These are phyloP conservation scores for Suhomyces wounanorum DNA, from an alignment of 1,139 yeast species.

Conservation along the genomic window DNA sequence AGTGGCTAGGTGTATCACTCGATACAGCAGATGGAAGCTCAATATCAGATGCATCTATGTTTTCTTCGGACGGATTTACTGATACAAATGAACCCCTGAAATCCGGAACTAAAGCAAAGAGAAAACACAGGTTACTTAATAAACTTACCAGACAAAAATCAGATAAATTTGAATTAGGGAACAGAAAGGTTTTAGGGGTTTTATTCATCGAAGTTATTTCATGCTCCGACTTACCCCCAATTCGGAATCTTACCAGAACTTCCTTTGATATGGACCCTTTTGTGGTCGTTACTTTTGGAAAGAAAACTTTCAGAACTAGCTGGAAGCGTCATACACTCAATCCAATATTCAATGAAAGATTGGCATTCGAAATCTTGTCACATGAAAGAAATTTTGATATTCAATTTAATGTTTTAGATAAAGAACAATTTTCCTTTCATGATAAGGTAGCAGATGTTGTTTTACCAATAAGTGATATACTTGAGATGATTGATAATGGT, in stretches of 20 bases:
- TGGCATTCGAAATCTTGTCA: conserved; percentile 74
- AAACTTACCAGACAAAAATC: conserved; percentile 1
- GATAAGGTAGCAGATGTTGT: conserved; percentile 75
- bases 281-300: conserved; percentile 88
- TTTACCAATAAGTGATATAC: conserved; percentile 53
- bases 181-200: conserved; percentile 64
- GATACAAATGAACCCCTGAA: conserved; percentile 3
- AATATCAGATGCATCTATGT: conserved; percentile 27
- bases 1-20: conserved; percentile 6
- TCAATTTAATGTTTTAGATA: conserved; percentile 75
- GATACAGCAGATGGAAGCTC: conserved; percentile 18
- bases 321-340: conserved; percentile 81
- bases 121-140: conserved; percentile 11
- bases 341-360: conserved; percentile 79
- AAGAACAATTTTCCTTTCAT: conserved; percentile 78
- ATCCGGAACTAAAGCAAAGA: conserved; percentile 1
- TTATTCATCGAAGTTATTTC: conserved; percentile 73
- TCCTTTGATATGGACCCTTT: conserved; percentile 97
- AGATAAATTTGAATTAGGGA: conserved; percentile 32
- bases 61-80: conserved; percentile 16
- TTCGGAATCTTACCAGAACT: conserved; percentile 59
- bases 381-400: conserved; percentile 67
- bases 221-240: conserved; percentile 71
- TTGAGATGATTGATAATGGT: conserved; percentile 19
- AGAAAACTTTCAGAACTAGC: conserved; percentile 82